Conservation (phyloP, 140 eudicot genomes). For the Cichorium intybus region DNA sequence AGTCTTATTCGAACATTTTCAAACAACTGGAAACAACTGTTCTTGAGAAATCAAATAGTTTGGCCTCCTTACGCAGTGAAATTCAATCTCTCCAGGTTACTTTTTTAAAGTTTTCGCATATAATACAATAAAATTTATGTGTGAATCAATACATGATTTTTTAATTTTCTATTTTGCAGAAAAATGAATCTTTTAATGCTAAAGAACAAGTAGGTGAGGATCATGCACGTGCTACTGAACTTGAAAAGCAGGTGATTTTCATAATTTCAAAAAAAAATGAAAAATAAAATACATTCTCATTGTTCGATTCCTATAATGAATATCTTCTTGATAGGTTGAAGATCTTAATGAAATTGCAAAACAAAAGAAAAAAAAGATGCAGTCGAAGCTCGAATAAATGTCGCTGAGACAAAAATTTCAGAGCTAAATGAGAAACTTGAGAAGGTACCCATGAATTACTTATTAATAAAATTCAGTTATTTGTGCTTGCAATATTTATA, state of each 20-base stretch:
- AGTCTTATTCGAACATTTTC: not conserved
- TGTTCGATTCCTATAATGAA: conserved; percentile 11
- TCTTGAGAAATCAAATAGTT: conserved; percentile 39
- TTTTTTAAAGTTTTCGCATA: too few relatives aligned
- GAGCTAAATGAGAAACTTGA: conserved; percentile 49
- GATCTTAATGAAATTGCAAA: too few relatives aligned
- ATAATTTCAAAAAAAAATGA: not conserved
- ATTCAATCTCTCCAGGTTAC: too few relatives aligned
- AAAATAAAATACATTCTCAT: not conserved
- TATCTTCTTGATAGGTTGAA: conserved; percentile 36
- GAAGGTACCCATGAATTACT: conserved; percentile 28
- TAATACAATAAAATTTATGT: too few relatives aligned
- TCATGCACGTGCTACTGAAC: conserved; percentile 34
- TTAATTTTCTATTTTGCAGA: conserved; percentile 20
- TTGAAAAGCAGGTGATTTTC: conserved; percentile 49
- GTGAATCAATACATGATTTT: too few relatives aligned
- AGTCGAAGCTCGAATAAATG: conserved; percentile 41
- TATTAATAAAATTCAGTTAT: not conserved
- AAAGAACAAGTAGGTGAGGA: conserved; percentile 41
- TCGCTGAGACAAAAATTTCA: conserved; percentile 41
- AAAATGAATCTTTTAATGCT: conserved; percentile 38
- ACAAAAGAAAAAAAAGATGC: conserved; percentile 36
- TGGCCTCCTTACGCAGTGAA: conserved; percentile 35
- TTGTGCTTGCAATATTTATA: not conserved
- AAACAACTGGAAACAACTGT: conserved; percentile 39